Evolutionary conservation across 2,329 filamentous ascomycete species (phyloP), one percentile per base, ranked within the genome.

Genomic region (Neofusicoccum laricinum): DNA sequence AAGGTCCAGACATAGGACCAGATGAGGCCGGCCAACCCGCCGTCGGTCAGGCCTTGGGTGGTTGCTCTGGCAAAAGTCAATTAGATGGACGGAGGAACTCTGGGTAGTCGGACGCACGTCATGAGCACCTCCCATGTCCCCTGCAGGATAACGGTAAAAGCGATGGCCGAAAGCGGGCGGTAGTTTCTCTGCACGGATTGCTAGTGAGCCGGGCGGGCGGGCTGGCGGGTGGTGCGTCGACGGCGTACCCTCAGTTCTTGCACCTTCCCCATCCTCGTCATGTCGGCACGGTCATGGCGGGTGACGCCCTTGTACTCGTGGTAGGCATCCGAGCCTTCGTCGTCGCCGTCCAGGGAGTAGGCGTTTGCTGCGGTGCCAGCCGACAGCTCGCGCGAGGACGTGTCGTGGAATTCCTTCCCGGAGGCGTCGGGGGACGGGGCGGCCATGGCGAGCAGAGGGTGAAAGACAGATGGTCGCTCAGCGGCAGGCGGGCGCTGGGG

Each of bases 81-180:
- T 46, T n/a, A 30, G 4, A 19, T 17, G 14, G 19, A 38, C 3
- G 17, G 17, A 11, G 5, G 32, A 36, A n/a, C 17, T 25, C 21
- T 15, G 17, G 17, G 11, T 1, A 15, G 17, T 10, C 3, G 25
- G n/a, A 66, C 64, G 17, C 46, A 78, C 68, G 77, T 75, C 8
- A 83, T 70, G 2, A 79, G 74, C 34, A 79, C 77, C 70, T 86
- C 84, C 84, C 84, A 86, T 0, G 84, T 85, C 61, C 81, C 80
- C 67, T 84, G 79, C 30, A 84, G 75, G 34, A 83, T 81, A 66
- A 81, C 81, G 30, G 80, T 80, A 66, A 85, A 85, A 10, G 82
- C 82, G 8, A 85, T 75, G 45, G 83, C 84, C 4, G 80, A 81
- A 61, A 82, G 68, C 67, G 81, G 81, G 8, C 79, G 76, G 69